Evolutionary conservation across 2,329 filamentous ascomycete species (phyloP).

Genomic region (Dactylellina leptospora): DNA sequence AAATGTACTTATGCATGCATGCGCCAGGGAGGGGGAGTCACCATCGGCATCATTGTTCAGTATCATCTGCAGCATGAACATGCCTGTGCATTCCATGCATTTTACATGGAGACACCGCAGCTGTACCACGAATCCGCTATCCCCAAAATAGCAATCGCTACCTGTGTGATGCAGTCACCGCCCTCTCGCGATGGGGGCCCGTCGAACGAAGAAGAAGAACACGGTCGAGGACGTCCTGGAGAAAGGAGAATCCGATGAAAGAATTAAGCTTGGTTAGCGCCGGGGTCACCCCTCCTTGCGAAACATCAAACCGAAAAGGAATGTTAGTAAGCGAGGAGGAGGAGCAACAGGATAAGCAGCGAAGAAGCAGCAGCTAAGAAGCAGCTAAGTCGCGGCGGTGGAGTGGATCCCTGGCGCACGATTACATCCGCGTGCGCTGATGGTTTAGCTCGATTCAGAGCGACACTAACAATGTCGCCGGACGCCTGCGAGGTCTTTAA

Average conservation of each 20-base stretch:
- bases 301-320: conserved; percentile 7
- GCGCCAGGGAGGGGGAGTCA: conserved; percentile 43
- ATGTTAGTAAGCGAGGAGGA: conserved; percentile 14
- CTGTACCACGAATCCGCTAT: too few species aligned
- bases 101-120: too few species aligned
- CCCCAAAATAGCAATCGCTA: conserved; percentile 27
- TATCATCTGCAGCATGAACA: conserved; percentile 22
- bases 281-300: too few species aligned
- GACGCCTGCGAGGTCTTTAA: conserved; percentile 24
- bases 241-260: too few species aligned
- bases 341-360: not conserved
- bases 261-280: conserved; percentile 14
- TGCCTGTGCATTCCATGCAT: conserved; percentile 39
- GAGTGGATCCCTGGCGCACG: conserved; percentile 41
- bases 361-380: not conserved
- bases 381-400: too few species aligned
- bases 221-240: too few species aligned
- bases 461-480: not conserved
- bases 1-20: too few species aligned
- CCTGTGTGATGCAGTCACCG: conserved; percentile 51
- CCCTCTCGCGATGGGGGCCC: conserved; percentile 9
- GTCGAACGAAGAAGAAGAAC: conserved; percentile 4
- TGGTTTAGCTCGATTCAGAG: conserved; percentile 8
- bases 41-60: conserved; percentile 43
- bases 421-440: conserved; percentile 11